These are phyloP conservation scores for Eleusine indica DNA, from an alignment of 176 grass and related monocot species.

Conservation along the genomic window DNA sequence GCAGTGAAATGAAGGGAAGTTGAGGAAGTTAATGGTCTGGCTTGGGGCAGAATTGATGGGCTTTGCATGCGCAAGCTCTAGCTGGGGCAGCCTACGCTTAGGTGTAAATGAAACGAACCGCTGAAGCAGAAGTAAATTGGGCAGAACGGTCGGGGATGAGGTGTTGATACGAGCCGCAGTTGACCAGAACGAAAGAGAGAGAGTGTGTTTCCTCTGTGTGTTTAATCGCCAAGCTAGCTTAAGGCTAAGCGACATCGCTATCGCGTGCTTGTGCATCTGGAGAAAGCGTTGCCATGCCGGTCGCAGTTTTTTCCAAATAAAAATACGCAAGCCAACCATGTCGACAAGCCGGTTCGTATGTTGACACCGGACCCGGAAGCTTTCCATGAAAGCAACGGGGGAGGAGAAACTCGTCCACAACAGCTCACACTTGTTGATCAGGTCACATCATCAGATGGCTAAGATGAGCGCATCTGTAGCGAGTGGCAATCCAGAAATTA, in stretches of 20 bases:
- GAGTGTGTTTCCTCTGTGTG: too few relatives aligned
- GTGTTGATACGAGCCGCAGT: neutral
- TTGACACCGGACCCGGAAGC: neutral
- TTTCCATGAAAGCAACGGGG: neutral
- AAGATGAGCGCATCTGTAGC: neutral
- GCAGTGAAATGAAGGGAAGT: neutral
- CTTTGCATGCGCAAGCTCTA: slow-evolving; percentile 8
- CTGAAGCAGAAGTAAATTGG: neutral
- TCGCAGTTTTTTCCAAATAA: neutral
- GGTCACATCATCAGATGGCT: neutral
- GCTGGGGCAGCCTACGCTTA: neutral
- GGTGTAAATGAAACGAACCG: slow-evolving; percentile 25
- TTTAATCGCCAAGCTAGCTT: too few relatives aligned
- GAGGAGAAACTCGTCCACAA: neutral
- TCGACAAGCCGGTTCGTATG: neutral
- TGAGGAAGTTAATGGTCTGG: neutral
- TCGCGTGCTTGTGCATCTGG: neutral
- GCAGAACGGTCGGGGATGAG: neutral
- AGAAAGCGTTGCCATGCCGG: neutral
- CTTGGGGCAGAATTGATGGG: neutral
- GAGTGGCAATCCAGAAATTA: neutral
- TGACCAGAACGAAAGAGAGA: neutral
- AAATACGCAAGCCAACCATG: neutral
- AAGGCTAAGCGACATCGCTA: neutral
- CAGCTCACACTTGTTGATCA: neutral